Base-by-base conservation (phyloP, 2,329 filamentous ascomycete genomes). In the Hypoxylon sp. region DNA sequence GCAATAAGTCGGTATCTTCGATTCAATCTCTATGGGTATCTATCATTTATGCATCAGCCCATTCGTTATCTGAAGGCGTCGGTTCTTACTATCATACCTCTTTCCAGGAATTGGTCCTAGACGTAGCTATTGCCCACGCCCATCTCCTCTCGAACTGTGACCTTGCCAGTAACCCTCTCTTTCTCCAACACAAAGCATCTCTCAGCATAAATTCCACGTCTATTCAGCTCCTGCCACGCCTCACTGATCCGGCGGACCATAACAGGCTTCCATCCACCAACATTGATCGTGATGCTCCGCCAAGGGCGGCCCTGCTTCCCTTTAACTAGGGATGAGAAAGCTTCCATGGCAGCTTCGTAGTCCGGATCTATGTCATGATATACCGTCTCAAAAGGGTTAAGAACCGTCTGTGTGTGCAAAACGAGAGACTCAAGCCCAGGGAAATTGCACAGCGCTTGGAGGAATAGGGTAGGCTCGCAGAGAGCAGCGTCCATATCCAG, bases 251-350 rank as follows among this genome's bases (percentile, higher is more conserved):
- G 77, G 17, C 84, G 78, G 6, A 84, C 78, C 81, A 84, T 82
- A 46, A 81, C 77, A 10, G 77, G 79, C 48, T 79, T 79, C 84
- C 84, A 85, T 6, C 83, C 84, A 4, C 84, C 84, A 1, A 85
- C 80, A 32, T 84, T 85, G 62, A 86, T 76, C n/a, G 79, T 81
- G 57, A 85, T 78, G 31, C 73, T 74, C 53, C 74, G 79, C 82
- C 82, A 85, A 1, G 76, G 72, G 60, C 57, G 7, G 13, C 70
- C 70, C 27, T 69, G 69, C 67, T 79, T 79, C 32, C 71, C 71
- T 6, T 74, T 70, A 2, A 80, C 48, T n/a, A 85, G 74, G 7
- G 74, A 65, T 7, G 69, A 68, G 42, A 84, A 77, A 0, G 73
- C 79, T 27, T 74, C 64, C 70, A 80, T 74, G 1, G 79, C 79